Conservation (phyloP, 2,329 filamentous ascomycete genomes). For the Ceratocystis papillata region DNA sequence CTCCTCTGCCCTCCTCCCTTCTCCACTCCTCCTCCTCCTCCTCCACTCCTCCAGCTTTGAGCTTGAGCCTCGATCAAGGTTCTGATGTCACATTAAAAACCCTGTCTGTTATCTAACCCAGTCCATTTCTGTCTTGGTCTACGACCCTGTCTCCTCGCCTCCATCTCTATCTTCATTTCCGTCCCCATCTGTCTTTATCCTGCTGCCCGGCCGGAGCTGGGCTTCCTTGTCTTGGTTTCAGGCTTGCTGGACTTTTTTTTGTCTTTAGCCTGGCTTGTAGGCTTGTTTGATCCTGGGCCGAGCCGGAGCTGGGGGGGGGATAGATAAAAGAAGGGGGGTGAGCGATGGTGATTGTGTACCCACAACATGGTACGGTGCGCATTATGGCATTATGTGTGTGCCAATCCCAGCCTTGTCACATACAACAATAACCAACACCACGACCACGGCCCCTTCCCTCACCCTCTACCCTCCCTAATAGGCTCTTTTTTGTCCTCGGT, state of each 20-base stretch:
- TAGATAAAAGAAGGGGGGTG: background rate
- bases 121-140: background rate
- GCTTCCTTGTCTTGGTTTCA: background rate
- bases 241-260: background rate
- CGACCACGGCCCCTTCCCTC: background rate
- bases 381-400: too few species aligned
- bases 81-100: conserved; percentile 3
- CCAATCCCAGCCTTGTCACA: too few species aligned
- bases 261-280: too few species aligned
- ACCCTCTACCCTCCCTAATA: background rate
- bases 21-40: background rate
- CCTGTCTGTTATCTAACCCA: background rate
- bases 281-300: too few species aligned
- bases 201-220: background rate
- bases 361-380: background rate
- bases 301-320: background rate
- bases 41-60: background rate
- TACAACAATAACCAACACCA: background rate
- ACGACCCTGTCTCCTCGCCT: background rate
- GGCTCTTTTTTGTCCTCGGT: background rate
- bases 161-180: too few species aligned
- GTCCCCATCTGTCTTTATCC: background rate
- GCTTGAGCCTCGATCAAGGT: background rate
- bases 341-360: background rate
- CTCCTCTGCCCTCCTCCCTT: background rate